These are phyloP conservation scores for Citrus unshiu DNA, from an alignment of 345 rosid genomes.

Conservation along the genomic window DNA sequence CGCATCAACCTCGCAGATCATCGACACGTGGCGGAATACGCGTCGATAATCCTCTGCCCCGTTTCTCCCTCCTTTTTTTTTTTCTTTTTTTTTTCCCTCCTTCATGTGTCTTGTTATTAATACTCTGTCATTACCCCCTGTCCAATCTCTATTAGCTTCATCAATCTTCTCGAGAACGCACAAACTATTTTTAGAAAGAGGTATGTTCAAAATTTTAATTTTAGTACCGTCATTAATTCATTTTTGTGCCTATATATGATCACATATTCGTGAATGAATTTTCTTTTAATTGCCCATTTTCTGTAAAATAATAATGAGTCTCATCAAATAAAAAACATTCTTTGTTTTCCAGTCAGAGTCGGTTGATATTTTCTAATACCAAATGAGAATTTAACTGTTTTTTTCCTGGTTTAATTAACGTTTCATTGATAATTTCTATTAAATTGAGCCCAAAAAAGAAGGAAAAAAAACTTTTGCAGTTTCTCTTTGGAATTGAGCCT, in stretches of 20 bases:
- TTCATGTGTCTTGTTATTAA: background rate
- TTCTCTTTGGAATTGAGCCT: background rate
- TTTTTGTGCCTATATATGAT: background rate
- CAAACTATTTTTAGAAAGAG: background rate
- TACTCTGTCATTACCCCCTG: background rate
- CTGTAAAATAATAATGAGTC: background rate
- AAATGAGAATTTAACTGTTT: background rate
- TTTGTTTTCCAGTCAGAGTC: background rate
- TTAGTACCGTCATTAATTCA: background rate
- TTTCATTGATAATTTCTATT: constrained; percentile 1
- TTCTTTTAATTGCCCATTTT: background rate
- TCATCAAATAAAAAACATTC: background rate
- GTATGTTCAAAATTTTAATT: constrained; percentile 19
- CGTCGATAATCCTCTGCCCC: constrained; percentile 28
- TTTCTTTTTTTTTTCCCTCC: background rate
- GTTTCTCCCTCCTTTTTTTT: constrained; percentile 24
- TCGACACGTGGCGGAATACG: constrained; percentile 42
- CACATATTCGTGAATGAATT: background rate
- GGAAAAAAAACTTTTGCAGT: background rate
- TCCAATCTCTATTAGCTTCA: background rate
- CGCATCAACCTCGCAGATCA: background rate
- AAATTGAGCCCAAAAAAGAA: background rate
- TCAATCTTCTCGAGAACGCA: background rate
- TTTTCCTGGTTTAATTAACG: background rate
- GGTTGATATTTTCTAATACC: background rate